Percentiles rank a stretch among this genome's conserved stretches.
These are phyloP conservation scores for Aspergillus bridgeri DNA, from an alignment of 495 filamentous ascomycete genomes.

Conservation along the genomic window DNA sequence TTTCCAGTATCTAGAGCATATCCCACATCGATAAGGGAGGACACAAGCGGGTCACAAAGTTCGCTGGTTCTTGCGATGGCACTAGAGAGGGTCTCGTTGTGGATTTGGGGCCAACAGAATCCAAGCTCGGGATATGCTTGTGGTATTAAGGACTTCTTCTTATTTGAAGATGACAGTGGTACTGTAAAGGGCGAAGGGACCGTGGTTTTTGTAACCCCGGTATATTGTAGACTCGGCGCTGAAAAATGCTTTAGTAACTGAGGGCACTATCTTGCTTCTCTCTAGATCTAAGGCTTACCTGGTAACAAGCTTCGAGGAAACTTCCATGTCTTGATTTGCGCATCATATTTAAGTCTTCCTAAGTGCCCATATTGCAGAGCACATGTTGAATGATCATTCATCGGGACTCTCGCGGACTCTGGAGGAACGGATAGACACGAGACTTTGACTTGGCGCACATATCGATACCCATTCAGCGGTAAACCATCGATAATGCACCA, in stretches of 20 bases:
- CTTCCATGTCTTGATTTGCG: conserved; percentile 51
- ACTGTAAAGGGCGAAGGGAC: conserved; percentile 23
- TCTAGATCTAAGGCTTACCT: conserved; percentile 16
- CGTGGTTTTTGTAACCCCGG: conserved; percentile 32
- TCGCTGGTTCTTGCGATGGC: conserved; percentile 25
- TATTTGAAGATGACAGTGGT: conserved; percentile 12
- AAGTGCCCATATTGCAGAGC: conserved; percentile 67
- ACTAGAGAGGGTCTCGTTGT: conserved; percentile 31
- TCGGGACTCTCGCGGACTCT: conserved; percentile 48
- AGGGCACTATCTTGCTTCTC: neutral
- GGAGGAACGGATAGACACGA: conserved; percentile 25
- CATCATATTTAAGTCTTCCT: conserved; percentile 54
- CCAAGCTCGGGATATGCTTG: conserved; percentile 38
- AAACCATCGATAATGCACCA: neutral
- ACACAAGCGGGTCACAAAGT: conserved; percentile 36
- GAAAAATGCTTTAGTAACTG: conserved; percentile 11
- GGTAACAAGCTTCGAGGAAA: conserved; percentile 45
- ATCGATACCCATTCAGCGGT: conserved; percentile 24
- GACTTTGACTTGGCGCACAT: conserved; percentile 30
- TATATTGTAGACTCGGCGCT: conserved; percentile 30
- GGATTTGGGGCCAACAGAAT: conserved; percentile 30
- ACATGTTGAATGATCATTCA: conserved; percentile 54
- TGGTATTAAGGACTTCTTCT: conserved; percentile 24
- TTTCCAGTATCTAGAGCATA: conserved; percentile 33
- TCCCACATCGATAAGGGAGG: conserved; percentile 43